Evolutionary conservation across 176 grass and related monocot species (phyloP).

Genomic region (Carex pumila): DNA sequence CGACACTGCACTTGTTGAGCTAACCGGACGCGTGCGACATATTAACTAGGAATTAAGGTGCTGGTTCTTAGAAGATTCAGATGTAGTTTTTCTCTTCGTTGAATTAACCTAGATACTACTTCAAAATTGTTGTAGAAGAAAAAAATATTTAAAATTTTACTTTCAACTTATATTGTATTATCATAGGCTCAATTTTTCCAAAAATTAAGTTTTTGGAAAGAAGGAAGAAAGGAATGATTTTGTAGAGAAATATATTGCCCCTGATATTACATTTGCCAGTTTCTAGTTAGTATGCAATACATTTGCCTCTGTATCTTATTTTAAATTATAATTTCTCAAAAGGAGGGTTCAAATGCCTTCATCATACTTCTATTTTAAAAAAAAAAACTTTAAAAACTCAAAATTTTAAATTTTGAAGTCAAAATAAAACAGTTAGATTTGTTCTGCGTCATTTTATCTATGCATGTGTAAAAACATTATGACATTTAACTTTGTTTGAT

Average conservation of each 20-base stretch:
- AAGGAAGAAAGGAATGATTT: not conserved
- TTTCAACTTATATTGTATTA: not conserved
- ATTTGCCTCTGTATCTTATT: too few relatives aligned
- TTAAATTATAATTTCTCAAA: too few relatives aligned
- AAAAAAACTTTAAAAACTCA: too few relatives aligned
- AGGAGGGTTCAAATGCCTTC: too few relatives aligned
- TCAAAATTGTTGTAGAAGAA: not conserved
- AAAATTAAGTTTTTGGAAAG: not conserved
- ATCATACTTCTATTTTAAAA: too few relatives aligned
- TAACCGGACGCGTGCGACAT: conserved; percentile 5
- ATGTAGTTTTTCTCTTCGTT: not conserved
- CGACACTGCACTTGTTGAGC: conserved; percentile 26
- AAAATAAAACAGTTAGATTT: too few relatives aligned
- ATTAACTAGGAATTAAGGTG: not conserved
- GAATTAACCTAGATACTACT: not conserved
- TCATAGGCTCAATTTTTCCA: not conserved
- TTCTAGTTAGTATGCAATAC: too few relatives aligned
- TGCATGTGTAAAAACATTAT: too few relatives aligned
- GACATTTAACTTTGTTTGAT: too few relatives aligned
- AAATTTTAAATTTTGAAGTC: too few relatives aligned
- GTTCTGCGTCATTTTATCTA: too few relatives aligned
- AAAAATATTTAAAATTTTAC: not conserved
- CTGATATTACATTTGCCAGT: not conserved
- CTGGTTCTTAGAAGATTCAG: not conserved
- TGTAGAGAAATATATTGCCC: not conserved